A percentile compares a stretch with the other conserved stretches of the same genome.
Conservation (phyloP, 768 basidiomycete species). For the Termitomyces heimii region DNA sequence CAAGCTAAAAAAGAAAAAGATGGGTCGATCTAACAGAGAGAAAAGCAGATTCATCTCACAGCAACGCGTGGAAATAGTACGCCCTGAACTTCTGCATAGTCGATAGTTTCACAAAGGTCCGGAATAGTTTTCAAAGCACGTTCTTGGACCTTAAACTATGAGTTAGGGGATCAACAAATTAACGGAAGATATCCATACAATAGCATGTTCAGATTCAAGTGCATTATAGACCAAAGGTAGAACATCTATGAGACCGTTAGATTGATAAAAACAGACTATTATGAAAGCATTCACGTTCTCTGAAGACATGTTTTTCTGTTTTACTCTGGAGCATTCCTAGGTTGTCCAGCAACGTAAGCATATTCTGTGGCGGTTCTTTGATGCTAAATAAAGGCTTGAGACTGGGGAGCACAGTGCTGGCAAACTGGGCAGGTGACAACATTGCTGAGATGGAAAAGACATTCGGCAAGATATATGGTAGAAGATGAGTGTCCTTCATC, state of each 20-base stretch:
- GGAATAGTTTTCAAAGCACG: slow-evolving; percentile 81
- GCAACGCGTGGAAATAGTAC: slow-evolving; percentile 90
- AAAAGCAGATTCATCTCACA: slow-evolving; percentile 37
- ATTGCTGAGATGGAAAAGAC: slow-evolving; percentile 84
- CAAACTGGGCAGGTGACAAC: slow-evolving; percentile 77
- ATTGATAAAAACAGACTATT: background rate
- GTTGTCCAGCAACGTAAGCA: slow-evolving; percentile 91
- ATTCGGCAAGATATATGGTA: slow-evolving; percentile 95
- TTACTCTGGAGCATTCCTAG: slow-evolving; percentile 83
- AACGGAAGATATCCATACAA: slow-evolving; percentile 37
- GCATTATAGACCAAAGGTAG: slow-evolving; percentile 94
- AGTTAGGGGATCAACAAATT: background rate
- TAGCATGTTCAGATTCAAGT: slow-evolving; percentile 89
- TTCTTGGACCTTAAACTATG: slow-evolving; percentile 73
- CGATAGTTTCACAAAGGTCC: slow-evolving; percentile 84
- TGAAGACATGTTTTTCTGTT: slow-evolving; percentile 79
- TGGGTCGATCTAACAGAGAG: background rate
- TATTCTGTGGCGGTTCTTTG: slow-evolving; percentile 96
- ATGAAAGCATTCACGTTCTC: slow-evolving; percentile 63
- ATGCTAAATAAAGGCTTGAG: slow-evolving; percentile 85
- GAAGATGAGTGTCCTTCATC: slow-evolving; percentile 92
- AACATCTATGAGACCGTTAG: slow-evolving; percentile 59
- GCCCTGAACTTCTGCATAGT: slow-evolving; percentile 91
- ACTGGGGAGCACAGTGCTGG: slow-evolving; percentile 73
- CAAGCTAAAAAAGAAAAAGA: slow-evolving; percentile 44